phyloP scores from a whole-genome alignment of 129 eudicot species.

The Gnaphalium uliginosum region DNA sequence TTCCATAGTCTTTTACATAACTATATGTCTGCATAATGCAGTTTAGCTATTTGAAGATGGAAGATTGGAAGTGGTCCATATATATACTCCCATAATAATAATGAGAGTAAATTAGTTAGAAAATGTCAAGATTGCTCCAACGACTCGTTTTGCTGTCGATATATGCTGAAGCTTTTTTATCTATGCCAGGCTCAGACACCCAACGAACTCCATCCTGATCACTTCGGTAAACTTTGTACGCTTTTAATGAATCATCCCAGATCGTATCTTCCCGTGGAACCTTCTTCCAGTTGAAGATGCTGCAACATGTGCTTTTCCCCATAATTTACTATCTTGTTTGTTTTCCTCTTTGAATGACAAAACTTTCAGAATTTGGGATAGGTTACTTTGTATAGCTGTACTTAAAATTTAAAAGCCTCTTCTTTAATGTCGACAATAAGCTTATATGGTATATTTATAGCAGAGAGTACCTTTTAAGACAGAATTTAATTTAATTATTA shows the following conservation, averaged over 20 bases:
- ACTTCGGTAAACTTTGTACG: slow-evolving; percentile 21
- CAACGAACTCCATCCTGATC: slow-evolving; percentile 32
- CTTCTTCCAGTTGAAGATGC: slow-evolving; percentile 24
- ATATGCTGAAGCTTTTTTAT: slow-evolving; percentile 26
- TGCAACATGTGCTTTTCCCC: slow-evolving; percentile 21
- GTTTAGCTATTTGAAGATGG: background rate
- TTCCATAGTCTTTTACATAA: background rate
- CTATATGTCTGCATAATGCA: background rate
- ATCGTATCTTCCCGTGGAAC: slow-evolving; percentile 25
- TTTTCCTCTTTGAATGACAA: background rate
- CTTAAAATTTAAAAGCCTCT: background rate
- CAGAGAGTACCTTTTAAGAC: background rate
- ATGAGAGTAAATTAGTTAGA: slow-evolving; percentile 12
- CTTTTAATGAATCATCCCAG: slow-evolving; percentile 22
- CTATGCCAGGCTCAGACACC: slow-evolving; percentile 34
- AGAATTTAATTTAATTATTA: too few relatives aligned
- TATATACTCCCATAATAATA: background rate
- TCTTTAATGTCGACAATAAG: background rate
- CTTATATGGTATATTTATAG: slow-evolving; percentile 23
- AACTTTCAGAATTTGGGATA: background rate
- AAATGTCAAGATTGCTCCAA: slow-evolving; percentile 21
- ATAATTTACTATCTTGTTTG: background rate
- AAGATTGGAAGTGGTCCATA: background rate
- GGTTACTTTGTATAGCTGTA: background rate
- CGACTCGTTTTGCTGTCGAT: slow-evolving; percentile 20